Evolutionary conservation across 2,329 filamentous ascomycete species (phyloP), one percentile per base, ranked within the genome.

Genomic region (Lachnellula subtilissima): DNA sequence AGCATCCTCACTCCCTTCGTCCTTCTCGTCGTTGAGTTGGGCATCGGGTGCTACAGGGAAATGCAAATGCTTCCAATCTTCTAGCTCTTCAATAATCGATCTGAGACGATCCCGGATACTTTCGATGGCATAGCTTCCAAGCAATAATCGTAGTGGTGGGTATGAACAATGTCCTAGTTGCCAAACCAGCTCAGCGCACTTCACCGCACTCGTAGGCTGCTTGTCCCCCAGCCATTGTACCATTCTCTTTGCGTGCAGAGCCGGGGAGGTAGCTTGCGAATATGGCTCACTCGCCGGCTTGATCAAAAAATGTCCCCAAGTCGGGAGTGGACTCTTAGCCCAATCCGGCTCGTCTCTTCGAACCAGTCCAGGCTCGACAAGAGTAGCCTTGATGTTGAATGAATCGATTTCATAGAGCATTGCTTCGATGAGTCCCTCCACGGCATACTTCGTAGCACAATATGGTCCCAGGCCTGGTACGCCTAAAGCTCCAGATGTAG

Each of bases 361-460:
- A 61, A 97, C 88, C 62, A 97, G 82, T 0, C 92, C 92, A 1
- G 93, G 92, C 67, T 97, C 91, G 0, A 97, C 92, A 5, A 99
- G 80, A 2, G 93, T 97, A 0, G 90, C 90, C 72, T 95, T 96
- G 72, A 97, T 88, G 69, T 94, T 93, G 74, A 96, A 97, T 0
- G 79, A 76, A 56, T 97, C 92, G 39, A 96, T 87, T 71, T 99
- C 94, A 73, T 97, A 97, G 15, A 97, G 80, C 89, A 99, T 93
- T 15, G 90, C 92, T 73, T 99, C 94, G 64, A 97, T 91, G 53
- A 99, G 77, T 0, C 93, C 94, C 70, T 99, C 94, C 4, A 96
- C 91, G 0, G 94, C 94, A 73, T 97, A 97, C 71, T 97, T 99
- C 15, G 91, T 96, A 1, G 94, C 94, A 72, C 93, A 97, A 69